Evolutionary conservation across 768 basidiomycete species (phyloP).

Genomic region (Tricholoma terreum): DNA sequence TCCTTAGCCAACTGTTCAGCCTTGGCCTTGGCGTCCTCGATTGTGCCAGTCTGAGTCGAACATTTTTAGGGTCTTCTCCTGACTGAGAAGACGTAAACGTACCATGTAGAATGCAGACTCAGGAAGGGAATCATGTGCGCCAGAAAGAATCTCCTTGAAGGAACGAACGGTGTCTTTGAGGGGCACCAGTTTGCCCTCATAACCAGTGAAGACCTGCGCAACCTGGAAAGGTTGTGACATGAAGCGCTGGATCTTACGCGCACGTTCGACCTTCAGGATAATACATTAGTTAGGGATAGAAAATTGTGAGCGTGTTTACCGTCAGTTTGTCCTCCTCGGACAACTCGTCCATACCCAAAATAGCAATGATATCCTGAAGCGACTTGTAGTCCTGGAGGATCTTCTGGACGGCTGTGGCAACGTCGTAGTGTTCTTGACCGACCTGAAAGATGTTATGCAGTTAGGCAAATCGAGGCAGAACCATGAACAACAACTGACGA

Average conservation of each 20-base stretch:
- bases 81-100: constrained; percentile 10
- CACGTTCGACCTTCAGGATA: constrained; percentile 80
- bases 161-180: constrained; percentile 95
- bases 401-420: constrained; percentile 96
- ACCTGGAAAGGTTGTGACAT: constrained; percentile 99
- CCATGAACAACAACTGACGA: constrained; percentile 50
- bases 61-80: not conserved
- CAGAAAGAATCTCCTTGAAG: constrained; percentile 96
- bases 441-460: constrained; percentile 40
- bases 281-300: not conserved
- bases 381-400: constrained; percentile 97
- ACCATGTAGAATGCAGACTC: constrained; percentile 99
- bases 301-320: constrained; percentile 40
- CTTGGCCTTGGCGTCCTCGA: constrained; percentile 96
- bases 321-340: constrained; percentile 99
- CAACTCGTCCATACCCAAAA: constrained; percentile 99
- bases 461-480: not conserved
- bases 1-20: constrained; percentile 98
- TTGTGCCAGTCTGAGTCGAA: constrained; percentile 67
- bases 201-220: constrained; percentile 99
- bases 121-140: constrained; percentile 83
- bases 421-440: constrained; percentile 90
- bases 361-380: constrained; percentile 99
- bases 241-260: constrained; percentile 98
- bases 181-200: constrained; percentile 94